Evolutionary conservation across 2,329 filamentous ascomycete genomes (phyloP), one percentile per base, ranked within the genome.

Genomic region (Pestalotiopsis fici): DNA sequence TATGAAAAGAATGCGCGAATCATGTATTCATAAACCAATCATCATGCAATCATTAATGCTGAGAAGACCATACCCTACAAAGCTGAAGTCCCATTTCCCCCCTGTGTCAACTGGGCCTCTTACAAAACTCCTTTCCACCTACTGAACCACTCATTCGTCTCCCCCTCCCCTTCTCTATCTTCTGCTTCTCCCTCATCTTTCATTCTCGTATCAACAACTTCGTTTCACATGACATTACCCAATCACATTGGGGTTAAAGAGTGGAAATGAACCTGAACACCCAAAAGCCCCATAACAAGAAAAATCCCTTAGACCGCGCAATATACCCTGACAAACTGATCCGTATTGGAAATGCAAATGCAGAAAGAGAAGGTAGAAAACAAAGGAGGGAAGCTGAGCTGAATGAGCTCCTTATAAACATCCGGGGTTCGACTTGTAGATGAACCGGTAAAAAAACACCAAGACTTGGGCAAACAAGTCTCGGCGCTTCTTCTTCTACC

Each of bases 11-110:
- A 37, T 60, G 15, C 57, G 15, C 57, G 21, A 31, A 31, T 60
- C 57, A 60, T 60, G 21, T 60, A 60, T 60, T 60, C 57, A 60
- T 60, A 60, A 60, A 35, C 28, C 57, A 37, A 60, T 60, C 57
- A 39, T 60, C 57, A 60, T 60, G 57, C 57, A 60, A 21, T 60
- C 57, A 60, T 60, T 60, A 60, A 60, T 60, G 57, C 57, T 31
- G 57, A 35, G 31, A 37, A 60, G 25, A 60, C 57, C 57, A 31
- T 60, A 60, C 27, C 28, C 18, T 37, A 60, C 57, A 57, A 27
- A 57, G 43, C 57, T 37, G 57, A 60, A 60, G 25, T 21, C 57
- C 27, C 3, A 50, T 60, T 35, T 27, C 15, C 57, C 25, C 28
- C 27, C 57, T 60, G n/a, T 50, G 31, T 11, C 31, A 35, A 7